Percentiles rank a stretch among this genome's conserved stretches.
phyloP scores from a whole-genome alignment of 202 grass and related monocot genomes.

The Panicum virgatum region DNA sequence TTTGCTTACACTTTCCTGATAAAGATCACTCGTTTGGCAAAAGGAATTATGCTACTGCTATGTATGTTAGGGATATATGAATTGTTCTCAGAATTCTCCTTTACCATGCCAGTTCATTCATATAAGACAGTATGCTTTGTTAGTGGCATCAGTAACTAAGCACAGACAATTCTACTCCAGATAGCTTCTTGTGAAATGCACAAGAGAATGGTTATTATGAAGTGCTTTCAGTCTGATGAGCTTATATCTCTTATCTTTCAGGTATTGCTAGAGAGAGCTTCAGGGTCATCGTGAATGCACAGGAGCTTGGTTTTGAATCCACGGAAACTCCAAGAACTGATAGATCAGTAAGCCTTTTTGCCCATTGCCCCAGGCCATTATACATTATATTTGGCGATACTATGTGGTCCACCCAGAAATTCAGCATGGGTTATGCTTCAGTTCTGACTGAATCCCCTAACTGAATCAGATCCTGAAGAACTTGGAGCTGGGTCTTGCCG shows the following conservation, averaged over 20 bases:
- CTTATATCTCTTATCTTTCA: slow-evolving; percentile 39
- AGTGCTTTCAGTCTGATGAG: slow-evolving; percentile 20
- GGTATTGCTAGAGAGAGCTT: slow-evolving; percentile 92
- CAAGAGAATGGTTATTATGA: neutral
- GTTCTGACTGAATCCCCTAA: neutral
- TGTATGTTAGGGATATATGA: slow-evolving; percentile 1
- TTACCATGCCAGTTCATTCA: slow-evolving; percentile 5
- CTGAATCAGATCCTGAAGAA: slow-evolving; percentile 71
- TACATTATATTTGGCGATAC: neutral
- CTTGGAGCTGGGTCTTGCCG: slow-evolving; percentile 81
- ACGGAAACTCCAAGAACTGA: slow-evolving; percentile 98
- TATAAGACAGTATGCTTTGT: neutral
- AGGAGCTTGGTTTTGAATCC: slow-evolving; percentile 86
- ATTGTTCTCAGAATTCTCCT: slow-evolving; percentile 22
- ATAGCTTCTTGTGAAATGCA: slow-evolving; percentile 8
- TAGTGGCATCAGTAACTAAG: neutral
- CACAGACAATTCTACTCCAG: neutral
- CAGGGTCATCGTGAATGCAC: slow-evolving; percentile 68
- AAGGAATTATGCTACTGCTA: neutral
- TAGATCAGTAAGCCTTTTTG: slow-evolving; percentile 74
- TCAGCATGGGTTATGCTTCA: neutral
- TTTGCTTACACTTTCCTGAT: neutral
- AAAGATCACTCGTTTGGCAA: neutral
- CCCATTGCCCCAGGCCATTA: neutral
- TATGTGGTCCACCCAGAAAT: neutral